Conservation (phyloP, 306 rosid genomes). For the Macrotyloma uniflorum region DNA sequence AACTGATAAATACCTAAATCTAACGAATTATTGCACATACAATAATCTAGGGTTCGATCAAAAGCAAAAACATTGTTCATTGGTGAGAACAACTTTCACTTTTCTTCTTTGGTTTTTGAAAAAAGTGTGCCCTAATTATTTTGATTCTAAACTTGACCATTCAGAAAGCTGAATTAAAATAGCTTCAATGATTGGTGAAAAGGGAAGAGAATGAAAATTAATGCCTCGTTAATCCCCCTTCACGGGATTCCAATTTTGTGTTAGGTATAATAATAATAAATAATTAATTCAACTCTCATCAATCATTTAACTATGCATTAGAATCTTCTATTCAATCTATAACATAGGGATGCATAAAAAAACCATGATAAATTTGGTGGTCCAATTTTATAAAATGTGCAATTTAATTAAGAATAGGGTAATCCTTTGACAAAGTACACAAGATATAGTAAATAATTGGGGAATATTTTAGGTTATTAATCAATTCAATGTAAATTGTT, state of each 20-base stretch:
- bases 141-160: constrained; percentile 11
- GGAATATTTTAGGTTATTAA: too few species aligned
- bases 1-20: constrained; percentile 36
- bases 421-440: not conserved
- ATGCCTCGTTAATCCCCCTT: constrained; percentile 33
- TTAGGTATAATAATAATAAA: constrained; percentile 5
- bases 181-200: constrained; percentile 46
- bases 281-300: constrained; percentile 20
- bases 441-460: constrained; percentile 16
- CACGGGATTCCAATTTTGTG: constrained; percentile 33
- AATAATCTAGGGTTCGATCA: not conserved
- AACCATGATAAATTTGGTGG: constrained; percentile 29
- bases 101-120: not conserved
- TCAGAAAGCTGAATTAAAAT: constrained; percentile 46
- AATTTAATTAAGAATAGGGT: constrained; percentile 4
- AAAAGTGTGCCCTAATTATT: not conserved
- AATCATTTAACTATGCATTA: constrained; percentile 34
- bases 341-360: not conserved
- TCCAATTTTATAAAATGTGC: not conserved
- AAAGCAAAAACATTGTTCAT: not conserved
- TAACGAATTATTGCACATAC: constrained; percentile 22
- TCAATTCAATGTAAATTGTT: too few species aligned
- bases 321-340: constrained; percentile 43
- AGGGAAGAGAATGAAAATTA: not conserved
- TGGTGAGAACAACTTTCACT: constrained; percentile 33